phyloP scores from a whole-genome alignment of 371 early-diverging fungal species.

The Hamiltosporidium tvaerminnensis region DNA sequence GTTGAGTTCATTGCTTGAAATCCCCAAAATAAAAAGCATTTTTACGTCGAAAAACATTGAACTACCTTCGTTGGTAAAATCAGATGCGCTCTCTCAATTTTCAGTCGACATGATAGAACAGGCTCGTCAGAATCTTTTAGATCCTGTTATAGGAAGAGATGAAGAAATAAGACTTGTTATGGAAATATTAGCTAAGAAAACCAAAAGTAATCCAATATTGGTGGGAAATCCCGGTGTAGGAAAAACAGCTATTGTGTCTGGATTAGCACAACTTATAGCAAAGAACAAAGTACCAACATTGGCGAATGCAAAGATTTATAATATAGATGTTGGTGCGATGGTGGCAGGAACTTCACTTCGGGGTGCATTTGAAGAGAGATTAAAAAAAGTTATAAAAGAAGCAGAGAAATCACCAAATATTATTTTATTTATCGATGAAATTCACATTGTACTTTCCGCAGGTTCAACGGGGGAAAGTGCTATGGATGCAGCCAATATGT shows the following conservation, averaged over 20 bases:
- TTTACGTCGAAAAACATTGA: too few relatives aligned
- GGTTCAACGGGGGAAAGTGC: slow-evolving; percentile 60
- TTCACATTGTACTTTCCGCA: slow-evolving; percentile 71
- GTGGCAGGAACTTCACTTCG: slow-evolving; percentile 73
- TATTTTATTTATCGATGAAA: slow-evolving; percentile 94
- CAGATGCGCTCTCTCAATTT: slow-evolving; percentile 62
- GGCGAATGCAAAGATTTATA: slow-evolving; percentile 64
- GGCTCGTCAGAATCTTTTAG: slow-evolving; percentile 61
- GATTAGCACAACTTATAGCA: slow-evolving; percentile 79
- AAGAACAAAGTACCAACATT: slow-evolving; percentile 75
- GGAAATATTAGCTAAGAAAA: slow-evolving; percentile 62
- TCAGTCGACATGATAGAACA: slow-evolving; percentile 69
- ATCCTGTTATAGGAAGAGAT: slow-evolving; percentile 73
- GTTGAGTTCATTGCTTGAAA: too few relatives aligned
- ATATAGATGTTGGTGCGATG: slow-evolving; percentile 82
- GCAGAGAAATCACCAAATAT: slow-evolving; percentile 70
- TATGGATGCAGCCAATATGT: slow-evolving; percentile 69
- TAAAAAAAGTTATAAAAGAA: slow-evolving; percentile 84
- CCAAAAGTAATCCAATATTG: slow-evolving; percentile 73
- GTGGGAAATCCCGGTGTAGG: slow-evolving; percentile 66
- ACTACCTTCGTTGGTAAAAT: not conserved
- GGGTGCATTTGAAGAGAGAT: slow-evolving; percentile 92
- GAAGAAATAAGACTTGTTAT: slow-evolving; percentile 66
- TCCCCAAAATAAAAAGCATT: too few relatives aligned
- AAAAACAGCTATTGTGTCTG: slow-evolving; percentile 57